A percentile compares a stretch with the other conserved stretches of the same genome.
phyloP scores from a whole-genome alignment of 2,329 filamentous ascomycete species.

The Pleomassaria siparia region DNA sequence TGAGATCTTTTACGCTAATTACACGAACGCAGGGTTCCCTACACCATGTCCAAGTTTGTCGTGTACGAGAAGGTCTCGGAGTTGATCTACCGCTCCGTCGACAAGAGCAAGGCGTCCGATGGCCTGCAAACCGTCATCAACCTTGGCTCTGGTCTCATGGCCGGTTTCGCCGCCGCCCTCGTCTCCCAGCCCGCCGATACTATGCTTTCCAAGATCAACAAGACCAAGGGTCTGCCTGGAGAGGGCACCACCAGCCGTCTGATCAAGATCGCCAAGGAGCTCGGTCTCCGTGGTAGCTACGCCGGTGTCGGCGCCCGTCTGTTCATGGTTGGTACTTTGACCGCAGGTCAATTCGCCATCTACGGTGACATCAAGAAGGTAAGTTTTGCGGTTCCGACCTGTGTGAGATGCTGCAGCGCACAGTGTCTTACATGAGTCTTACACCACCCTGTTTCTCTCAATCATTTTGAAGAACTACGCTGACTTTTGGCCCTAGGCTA shows the following conservation, averaged over 20 bases:
- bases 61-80: slow-evolving; percentile 89
- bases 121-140: slow-evolving; percentile 77
- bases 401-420: too few relatives aligned
- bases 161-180: slow-evolving; percentile 82
- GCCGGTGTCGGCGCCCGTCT: slow-evolving; percentile 79
- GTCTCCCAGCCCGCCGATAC: slow-evolving; percentile 90
- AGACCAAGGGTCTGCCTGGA: slow-evolving; percentile 84
- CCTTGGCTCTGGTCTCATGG: slow-evolving; percentile 81
- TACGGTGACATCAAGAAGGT: slow-evolving; percentile 76
- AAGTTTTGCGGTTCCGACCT: too few relatives aligned
- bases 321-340: slow-evolving; percentile 41
- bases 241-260: slow-evolving; percentile 79
- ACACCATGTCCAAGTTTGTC: slow-evolving; percentile 95
- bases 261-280: slow-evolving; percentile 86
- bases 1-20: slow-evolving; percentile 14
- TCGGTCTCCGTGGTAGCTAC: slow-evolving; percentile 77
- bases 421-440: too few relatives aligned
- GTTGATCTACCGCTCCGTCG: slow-evolving; percentile 65
- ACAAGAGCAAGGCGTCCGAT: slow-evolving; percentile 70
- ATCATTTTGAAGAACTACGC: too few relatives aligned
- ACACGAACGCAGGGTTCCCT: slow-evolving; percentile 66
- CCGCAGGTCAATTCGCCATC: slow-evolving; percentile 70
- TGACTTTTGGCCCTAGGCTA: too few relatives aligned
- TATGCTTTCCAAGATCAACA: slow-evolving; percentile 96
- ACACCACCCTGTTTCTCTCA: too few relatives aligned